Evolutionary conservation across 2,329 filamentous ascomycete species (phyloP).

Genomic region (Dothistroma septosporum): DNA sequence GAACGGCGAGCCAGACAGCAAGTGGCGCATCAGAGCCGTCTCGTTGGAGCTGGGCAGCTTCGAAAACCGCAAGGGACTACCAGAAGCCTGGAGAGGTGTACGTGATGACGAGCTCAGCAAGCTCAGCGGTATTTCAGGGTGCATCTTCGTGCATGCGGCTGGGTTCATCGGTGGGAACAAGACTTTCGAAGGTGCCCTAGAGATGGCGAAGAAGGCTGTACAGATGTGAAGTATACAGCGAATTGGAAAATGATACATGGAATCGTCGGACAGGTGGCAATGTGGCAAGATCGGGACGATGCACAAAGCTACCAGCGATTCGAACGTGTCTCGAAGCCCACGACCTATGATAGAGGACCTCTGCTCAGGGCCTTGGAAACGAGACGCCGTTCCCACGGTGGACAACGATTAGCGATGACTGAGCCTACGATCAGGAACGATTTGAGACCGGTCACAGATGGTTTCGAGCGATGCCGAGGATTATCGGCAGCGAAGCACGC

Average conservation of each 20-base stretch:
- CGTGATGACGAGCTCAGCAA: conserved; percentile 79
- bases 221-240: conserved; percentile 32
- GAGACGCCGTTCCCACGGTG: not conserved
- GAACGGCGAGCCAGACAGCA: conserved; percentile 66
- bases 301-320: not conserved
- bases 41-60: conserved; percentile 81
- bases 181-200: conserved; percentile 80
- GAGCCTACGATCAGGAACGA: not conserved
- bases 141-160: conserved; percentile 88
- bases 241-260: not conserved
- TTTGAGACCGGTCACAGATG: not conserved
- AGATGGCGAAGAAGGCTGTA: conserved; percentile 77
- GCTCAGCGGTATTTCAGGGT: conserved; percentile 64
- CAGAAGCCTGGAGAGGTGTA: conserved; percentile 86
- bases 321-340: not conserved
- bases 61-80: conserved; percentile 83
- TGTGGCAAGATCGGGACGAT: not conserved
- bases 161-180: conserved; percentile 96
- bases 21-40: conserved; percentile 95
- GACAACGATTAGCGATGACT: not conserved
- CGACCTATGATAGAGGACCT: not conserved
- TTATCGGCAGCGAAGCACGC: not conserved
- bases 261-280: not conserved
- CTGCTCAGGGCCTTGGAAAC: not conserved
- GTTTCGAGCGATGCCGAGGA: not conserved